phyloP scores from a whole-genome alignment of 306 rosid species.

The Castanea mollissima region DNA sequence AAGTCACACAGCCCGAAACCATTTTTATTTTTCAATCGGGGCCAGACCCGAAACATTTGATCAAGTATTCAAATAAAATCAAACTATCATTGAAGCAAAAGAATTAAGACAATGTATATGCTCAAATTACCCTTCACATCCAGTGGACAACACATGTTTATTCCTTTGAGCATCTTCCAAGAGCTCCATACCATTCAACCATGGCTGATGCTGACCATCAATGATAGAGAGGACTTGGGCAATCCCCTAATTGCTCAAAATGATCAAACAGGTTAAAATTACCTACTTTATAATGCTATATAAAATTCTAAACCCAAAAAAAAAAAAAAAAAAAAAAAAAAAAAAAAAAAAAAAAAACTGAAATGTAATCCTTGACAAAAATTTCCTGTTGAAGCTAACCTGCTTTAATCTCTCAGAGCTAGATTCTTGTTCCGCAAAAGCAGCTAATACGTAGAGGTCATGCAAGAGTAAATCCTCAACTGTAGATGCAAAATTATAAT shows the following conservation, averaged over 20 bases:
- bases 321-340: background rate
- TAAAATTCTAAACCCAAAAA: background rate
- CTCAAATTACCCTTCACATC: constrained; percentile 61
- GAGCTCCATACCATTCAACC: constrained; percentile 53
- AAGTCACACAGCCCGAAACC: constrained; percentile 18
- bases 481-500: background rate
- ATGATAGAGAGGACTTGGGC: constrained; percentile 35
- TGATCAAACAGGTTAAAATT: background rate
- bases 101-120: background rate
- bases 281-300: background rate
- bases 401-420: constrained; percentile 34
- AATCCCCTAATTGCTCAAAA: constrained; percentile 38
- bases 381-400: constrained; percentile 28
- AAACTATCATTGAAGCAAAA: background rate
- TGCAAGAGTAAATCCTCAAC: constrained; percentile 79
- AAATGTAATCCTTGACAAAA: background rate
- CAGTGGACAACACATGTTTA: constrained; percentile 52
- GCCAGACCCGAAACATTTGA: background rate
- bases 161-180: constrained; percentile 35
- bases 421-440: constrained; percentile 37
- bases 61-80: background rate
- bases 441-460: constrained; percentile 41
- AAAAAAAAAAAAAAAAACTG: no score
- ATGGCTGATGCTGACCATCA: constrained; percentile 36
- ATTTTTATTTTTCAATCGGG: no score